Evolutionary conservation across 2,329 filamentous ascomycete species (phyloP), one percentile per base, ranked within the genome.

Genomic region (Chaetothyriales sp.): DNA sequence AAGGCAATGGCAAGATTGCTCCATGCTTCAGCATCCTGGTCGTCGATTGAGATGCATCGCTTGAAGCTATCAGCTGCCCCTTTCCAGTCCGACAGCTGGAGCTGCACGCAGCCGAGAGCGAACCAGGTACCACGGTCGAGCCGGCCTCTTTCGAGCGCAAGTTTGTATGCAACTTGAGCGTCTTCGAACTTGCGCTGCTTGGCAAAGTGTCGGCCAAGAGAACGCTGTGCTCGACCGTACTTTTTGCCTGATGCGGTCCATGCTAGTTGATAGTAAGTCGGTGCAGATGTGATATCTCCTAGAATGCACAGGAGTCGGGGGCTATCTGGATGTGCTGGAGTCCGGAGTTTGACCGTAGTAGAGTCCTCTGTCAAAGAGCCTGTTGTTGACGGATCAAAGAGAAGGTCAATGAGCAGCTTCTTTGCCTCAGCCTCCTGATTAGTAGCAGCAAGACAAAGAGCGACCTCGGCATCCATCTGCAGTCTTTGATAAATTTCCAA

Each of bases 401-500:
- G 71, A 50, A 90, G 81, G 67, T 81, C 81, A 49, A 86, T 79
- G 15, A 96, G 71, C 47, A 95, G 77, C 2, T 75, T 77, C 50
- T 78, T 79, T 1, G 88, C 92, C 62, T 92, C 92, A 20, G 84
- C 84, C 66, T 95, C 89, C 68, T 81, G 75, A n/a, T 82, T 77
- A 0, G 82, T 85, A 0, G 79, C 74, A 10, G 87, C 89, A 60
- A 87, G 83, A 65, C 92, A 98, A 1, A 98, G 74, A 0, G 92
- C 90, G 3, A 89, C 87, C 68, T 98, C 92, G 1, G 92, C 86
- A 88, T 92, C 96, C 65, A 96, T 82, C 51, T 88, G 81, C 18
- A 98, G 71, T 2, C 92, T 78, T 68, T 95, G 89, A 68, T 96
- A 98, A 54, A 98, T 96, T 54, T 95, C 92, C 1, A 98, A 76